A percentile compares a stretch with the other conserved stretches of the same genome.
phyloP scores from a whole-genome alignment of 2,329 filamentous ascomycete genomes.

The Cordyceps fumosorosea region DNA sequence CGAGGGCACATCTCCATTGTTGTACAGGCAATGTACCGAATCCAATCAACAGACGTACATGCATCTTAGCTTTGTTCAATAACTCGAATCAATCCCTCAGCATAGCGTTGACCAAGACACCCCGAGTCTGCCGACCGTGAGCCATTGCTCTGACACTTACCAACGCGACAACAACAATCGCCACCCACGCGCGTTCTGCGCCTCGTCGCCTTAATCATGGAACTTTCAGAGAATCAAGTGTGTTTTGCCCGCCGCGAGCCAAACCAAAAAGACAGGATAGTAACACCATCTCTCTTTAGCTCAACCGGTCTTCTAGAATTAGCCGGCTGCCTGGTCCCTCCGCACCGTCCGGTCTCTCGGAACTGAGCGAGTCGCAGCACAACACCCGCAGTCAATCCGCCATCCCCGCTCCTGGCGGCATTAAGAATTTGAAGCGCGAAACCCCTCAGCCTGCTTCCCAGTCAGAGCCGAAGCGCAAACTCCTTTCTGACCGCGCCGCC shows the following conservation, averaged over 20 bases:
- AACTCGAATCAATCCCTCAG: neutral
- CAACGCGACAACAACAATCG: neutral
- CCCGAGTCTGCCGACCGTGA: neutral
- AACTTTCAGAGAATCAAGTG: conserved; percentile 11
- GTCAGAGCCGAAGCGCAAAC: conserved; percentile 55
- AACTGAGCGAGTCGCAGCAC: conserved; percentile 54
- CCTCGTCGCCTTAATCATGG: conserved; percentile 3
- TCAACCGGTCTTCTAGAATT: conserved; percentile 7
- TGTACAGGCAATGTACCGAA: neutral
- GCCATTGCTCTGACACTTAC: neutral
- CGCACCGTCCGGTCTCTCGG: conserved; percentile 33
- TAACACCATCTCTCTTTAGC: neutral
- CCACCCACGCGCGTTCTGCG: neutral
- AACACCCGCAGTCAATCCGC: conserved; percentile 45
- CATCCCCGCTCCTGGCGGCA: conserved; percentile 30
- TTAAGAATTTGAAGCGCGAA: conserved; percentile 45
- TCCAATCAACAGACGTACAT: neutral
- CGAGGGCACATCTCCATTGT: neutral
- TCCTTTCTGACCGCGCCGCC: conserved; percentile 46
- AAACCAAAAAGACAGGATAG: neutral
- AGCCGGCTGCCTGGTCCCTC: conserved; percentile 13
- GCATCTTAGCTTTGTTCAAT: neutral
- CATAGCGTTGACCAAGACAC: neutral
- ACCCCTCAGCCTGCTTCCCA: conserved; percentile 41
- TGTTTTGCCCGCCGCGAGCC: neutral